phyloP scores from a whole-genome alignment of 108 stramenopile genomes.

The Skeletonema marinoi region DNA sequence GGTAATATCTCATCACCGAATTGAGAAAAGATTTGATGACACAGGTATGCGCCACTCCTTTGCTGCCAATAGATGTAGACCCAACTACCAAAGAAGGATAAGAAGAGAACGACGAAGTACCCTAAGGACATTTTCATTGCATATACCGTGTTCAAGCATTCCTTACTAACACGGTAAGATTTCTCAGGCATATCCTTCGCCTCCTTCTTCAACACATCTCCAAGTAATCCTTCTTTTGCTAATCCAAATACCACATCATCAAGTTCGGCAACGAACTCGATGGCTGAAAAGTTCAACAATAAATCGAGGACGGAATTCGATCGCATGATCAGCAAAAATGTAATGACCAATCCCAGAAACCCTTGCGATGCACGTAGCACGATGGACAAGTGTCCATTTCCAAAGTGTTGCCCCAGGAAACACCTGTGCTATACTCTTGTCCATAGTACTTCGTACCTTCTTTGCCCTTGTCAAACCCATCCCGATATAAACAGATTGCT shows the following conservation, averaged over 20 bases:
- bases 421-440: neutral
- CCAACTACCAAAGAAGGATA: slow-evolving; percentile 14
- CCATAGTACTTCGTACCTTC: no score
- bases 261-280: slow-evolving; percentile 12
- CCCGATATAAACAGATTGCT: slow-evolving; percentile 1
- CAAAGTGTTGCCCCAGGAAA: neutral
- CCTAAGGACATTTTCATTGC: neutral
- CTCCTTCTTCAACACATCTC: slow-evolving; percentile 3
- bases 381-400: neutral
- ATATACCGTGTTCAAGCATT: neutral
- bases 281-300: slow-evolving; percentile 27
- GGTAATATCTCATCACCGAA: slow-evolving; percentile 29
- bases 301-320: slow-evolving; percentile 9
- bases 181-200: neutral
- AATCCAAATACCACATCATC: slow-evolving; percentile 16
- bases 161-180: neutral
- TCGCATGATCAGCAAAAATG: slow-evolving; percentile 17
- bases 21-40: slow-evolving; percentile 14
- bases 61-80: slow-evolving; percentile 16
- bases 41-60: slow-evolving; percentile 22
- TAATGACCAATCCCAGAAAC: slow-evolving; percentile 1
- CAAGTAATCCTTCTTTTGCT: slow-evolving; percentile 9
- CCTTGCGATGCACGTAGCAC: slow-evolving; percentile 6
- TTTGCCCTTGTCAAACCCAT: neutral
- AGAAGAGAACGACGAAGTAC: slow-evolving; percentile 16